A percentile compares a stretch with the other conserved stretches of the same genome.
phyloP scores from a whole-genome alignment of 1,284 basidiomycete species.

The Moesziomyces sp. region DNA sequence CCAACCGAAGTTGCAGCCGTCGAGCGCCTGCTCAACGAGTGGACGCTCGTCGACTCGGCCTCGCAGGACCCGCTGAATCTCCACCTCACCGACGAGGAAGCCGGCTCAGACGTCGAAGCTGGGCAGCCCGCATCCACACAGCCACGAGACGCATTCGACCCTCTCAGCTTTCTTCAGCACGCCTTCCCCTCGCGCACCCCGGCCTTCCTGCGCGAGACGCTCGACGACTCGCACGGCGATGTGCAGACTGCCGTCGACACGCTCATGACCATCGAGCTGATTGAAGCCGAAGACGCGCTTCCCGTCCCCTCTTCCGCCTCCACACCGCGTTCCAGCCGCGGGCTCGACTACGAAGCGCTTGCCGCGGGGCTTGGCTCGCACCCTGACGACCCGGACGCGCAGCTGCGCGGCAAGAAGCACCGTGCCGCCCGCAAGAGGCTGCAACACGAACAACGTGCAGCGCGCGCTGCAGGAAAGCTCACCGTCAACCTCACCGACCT shows the following conservation, averaged over 20 bases:
- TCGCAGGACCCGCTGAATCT: constrained; percentile 37
- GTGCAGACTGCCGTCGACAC: constrained; percentile 55
- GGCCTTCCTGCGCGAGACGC: constrained; percentile 46
- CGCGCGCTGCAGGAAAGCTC: constrained; percentile 9
- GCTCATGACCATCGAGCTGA: constrained; percentile 53
- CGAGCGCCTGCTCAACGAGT: constrained; percentile 42
- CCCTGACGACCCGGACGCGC: constrained; percentile 3
- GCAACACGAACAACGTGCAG: constrained; percentile 30
- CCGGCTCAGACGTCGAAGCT: constrained; percentile 15
- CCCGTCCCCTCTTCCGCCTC: constrained; percentile 9
- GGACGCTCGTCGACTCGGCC: constrained; percentile 39
- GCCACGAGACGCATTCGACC: constrained; percentile 21
- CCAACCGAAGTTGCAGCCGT: constrained; percentile 30
- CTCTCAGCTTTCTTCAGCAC: constrained; percentile 48
- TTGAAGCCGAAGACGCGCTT: constrained; percentile 48
- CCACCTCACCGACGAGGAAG: constrained; percentile 48
- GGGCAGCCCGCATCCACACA: neutral
- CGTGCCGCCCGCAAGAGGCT: constrained; percentile 34
- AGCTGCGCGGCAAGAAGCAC: constrained; percentile 45
- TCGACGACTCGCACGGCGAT: constrained; percentile 42
- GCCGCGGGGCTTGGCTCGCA: constrained; percentile 13
- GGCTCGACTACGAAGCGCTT: constrained; percentile 53
- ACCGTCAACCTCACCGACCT: constrained; percentile 60
- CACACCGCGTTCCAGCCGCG: constrained; percentile 9
- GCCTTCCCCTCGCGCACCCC: constrained; percentile 50